phyloP scores from a whole-genome alignment of 345 rosid species.

The Erucastrum elatum region DNA sequence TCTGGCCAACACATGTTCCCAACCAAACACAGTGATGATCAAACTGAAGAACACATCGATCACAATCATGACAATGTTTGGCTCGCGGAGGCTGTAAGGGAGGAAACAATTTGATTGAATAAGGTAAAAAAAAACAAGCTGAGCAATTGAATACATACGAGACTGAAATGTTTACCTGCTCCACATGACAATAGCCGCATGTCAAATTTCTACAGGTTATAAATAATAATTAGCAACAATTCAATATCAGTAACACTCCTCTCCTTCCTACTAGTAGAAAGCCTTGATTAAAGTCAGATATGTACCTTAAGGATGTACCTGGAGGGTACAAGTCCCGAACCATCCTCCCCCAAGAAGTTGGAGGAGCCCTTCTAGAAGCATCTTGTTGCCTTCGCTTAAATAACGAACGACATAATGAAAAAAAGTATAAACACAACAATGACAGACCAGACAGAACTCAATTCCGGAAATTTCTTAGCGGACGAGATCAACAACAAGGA shows the following conservation, averaged over 20 bases:
- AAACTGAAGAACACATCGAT: constrained; percentile 96
- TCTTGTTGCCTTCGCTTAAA: constrained; percentile 84
- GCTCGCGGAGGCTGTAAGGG: constrained; percentile 96
- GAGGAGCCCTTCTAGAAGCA: constrained; percentile 64
- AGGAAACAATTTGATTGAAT: constrained; percentile 6
- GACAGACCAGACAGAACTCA: no score
- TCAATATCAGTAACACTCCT: constrained; percentile 6
- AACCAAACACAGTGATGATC: constrained; percentile 99
- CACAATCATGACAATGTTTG: constrained; percentile 98
- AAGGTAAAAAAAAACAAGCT: neutral
- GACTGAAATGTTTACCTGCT: constrained; percentile 60
- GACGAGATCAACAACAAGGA: no score
- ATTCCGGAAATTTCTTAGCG: no score
- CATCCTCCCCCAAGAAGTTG: constrained; percentile 72
- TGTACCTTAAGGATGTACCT: constrained; percentile 75
- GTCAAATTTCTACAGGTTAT: constrained; percentile 63
- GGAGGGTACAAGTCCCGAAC: constrained; percentile 81
- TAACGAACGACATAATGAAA: constrained; percentile 43
- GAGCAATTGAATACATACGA: constrained; percentile 4
- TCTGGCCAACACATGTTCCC: constrained; percentile 93
- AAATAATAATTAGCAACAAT: constrained; percentile 21
- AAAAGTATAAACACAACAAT: constrained; percentile 33
- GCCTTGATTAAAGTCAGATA: no score
- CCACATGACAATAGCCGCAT: constrained; percentile 78
- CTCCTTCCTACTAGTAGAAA: neutral